A percentile compares a stretch with the other conserved stretches of the same genome.
Evolutionary conservation across 2,329 filamentous ascomycete genomes (phyloP).

Genomic region (Sclerotiophoma versabilis): DNA sequence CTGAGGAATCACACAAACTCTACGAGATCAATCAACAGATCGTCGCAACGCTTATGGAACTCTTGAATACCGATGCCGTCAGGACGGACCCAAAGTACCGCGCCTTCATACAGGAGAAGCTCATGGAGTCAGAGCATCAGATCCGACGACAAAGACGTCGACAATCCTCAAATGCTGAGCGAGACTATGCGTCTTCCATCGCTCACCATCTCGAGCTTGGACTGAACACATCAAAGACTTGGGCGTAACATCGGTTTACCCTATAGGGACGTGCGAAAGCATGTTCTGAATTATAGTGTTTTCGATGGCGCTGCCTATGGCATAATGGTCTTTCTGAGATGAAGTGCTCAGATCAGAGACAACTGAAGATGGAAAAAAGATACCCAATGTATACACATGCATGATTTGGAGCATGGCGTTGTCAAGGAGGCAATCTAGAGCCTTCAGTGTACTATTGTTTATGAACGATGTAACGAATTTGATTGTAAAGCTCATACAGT

Average conservation of each 20-base stretch:
- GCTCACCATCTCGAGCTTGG: constrained; percentile 45
- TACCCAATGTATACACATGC: constrained; percentile 14
- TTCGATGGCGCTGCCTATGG: constrained; percentile 10
- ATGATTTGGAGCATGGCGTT: not conserved
- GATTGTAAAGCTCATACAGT: not conserved
- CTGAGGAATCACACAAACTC: constrained; percentile 55
- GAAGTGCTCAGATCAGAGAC: constrained; percentile 43
- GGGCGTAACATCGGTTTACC: constrained; percentile 22
- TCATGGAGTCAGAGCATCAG: constrained; percentile 63
- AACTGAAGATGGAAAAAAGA: constrained; percentile 10
- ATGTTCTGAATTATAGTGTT: not conserved
- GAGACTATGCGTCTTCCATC: constrained; percentile 46
- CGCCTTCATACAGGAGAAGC: constrained; percentile 59
- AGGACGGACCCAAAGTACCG: constrained; percentile 55
- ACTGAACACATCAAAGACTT: constrained; percentile 38
- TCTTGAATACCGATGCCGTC: constrained; percentile 61
- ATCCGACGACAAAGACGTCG: constrained; percentile 53
- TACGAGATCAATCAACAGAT: constrained; percentile 61
- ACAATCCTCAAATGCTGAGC: constrained; percentile 45
- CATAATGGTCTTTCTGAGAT: constrained; percentile 36
- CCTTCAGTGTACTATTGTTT: not conserved
- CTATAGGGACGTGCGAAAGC: not conserved
- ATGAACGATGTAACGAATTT: not conserved
- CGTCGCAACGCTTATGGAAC: constrained; percentile 61
- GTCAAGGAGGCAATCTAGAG: not conserved